These are phyloP conservation scores for Gorgonomyces haynaldii DNA, from an alignment of 192 early-diverging fungal species.

Conservation along the genomic window DNA sequence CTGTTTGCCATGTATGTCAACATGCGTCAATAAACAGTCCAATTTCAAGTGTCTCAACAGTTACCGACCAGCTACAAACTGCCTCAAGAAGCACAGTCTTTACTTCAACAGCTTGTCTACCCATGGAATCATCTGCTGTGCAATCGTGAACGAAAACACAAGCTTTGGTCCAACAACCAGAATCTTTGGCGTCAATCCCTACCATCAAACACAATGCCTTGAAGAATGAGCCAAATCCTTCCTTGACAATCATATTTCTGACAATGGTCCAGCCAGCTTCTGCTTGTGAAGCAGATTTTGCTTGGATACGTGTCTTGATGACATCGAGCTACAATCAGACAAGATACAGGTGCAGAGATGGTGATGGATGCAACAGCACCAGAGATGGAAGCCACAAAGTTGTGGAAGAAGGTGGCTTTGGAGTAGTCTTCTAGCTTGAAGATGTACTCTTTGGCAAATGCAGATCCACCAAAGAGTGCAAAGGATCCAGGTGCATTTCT, in stretches of 20 bases:
- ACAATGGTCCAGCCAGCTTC: conserved; percentile 82
- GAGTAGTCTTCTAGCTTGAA: conserved; percentile 83
- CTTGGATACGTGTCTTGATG: conserved; percentile 98
- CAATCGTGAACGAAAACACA: conserved; percentile 93
- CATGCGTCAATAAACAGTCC: background rate
- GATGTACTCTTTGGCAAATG: conserved; percentile 85
- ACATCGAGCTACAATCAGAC: conserved; percentile 59
- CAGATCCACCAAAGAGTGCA: conserved; percentile 76
- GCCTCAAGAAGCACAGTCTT: background rate
- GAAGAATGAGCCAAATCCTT: conserved; percentile 89
- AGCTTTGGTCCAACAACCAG: conserved; percentile 85
- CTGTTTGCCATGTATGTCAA: background rate
- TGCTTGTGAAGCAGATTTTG: conserved; percentile 73
- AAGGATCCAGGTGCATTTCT: conserved; percentile 98
- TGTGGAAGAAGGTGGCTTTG: conserved; percentile 97
- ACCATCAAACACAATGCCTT: conserved; percentile 45
- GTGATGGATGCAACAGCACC: conserved; percentile 90
- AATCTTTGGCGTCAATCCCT: conserved; percentile 47
- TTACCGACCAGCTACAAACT: background rate
- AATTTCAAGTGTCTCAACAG: background rate
- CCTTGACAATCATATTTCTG: conserved; percentile 77
- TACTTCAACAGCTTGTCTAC: background rate
- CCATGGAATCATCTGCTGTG: conserved; percentile 84
- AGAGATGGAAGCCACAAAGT: conserved; percentile 91
- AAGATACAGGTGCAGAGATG: conserved; percentile 68